Percentiles rank a stretch among this genome's conserved stretches.
Evolutionary conservation across 2,329 filamentous ascomycete species (phyloP).

Genomic region (Beauveria sp.): DNA sequence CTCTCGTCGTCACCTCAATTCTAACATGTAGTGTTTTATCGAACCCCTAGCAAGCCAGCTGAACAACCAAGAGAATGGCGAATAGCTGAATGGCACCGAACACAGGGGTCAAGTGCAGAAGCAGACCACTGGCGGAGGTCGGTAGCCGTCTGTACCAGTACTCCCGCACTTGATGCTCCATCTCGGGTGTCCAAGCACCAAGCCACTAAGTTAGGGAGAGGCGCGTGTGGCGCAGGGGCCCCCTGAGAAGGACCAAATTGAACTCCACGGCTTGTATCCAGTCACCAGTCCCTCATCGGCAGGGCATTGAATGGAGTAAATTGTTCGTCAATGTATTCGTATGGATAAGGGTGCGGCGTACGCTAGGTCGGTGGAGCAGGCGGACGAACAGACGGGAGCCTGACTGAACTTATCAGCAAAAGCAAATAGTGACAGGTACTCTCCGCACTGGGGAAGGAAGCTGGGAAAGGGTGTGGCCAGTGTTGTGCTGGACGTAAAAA

Average conservation of each 20-base stretch:
- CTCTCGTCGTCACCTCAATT: conserved; percentile 14
- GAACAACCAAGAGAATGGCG: background rate
- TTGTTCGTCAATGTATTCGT: conserved; percentile 6
- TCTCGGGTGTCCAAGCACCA: background rate
- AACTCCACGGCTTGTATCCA: background rate
- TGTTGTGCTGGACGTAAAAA: background rate
- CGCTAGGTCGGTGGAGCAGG: background rate
- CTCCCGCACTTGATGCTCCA: background rate
- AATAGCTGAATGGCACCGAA: background rate
- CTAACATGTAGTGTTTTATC: background rate
- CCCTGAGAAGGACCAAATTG: conserved; percentile 3
- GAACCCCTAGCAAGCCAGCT: background rate
- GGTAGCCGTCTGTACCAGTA: background rate
- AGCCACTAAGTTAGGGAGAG: background rate
- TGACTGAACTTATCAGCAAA: background rate
- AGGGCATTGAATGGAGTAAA: conserved; percentile 91
- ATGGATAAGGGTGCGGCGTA: no score
- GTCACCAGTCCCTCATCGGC: conserved; percentile 35
- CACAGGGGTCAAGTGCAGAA: background rate
- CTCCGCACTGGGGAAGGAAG: background rate
- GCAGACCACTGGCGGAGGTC: background rate
- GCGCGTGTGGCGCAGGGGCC: conserved; percentile 8
- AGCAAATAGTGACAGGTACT: conserved; percentile 1
- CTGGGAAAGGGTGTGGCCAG: background rate
- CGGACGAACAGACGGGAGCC: conserved; percentile 8